Base-by-base conservation (phyloP, 2,329 filamentous ascomycete genomes). In the Fusarium equiseti region DNA sequence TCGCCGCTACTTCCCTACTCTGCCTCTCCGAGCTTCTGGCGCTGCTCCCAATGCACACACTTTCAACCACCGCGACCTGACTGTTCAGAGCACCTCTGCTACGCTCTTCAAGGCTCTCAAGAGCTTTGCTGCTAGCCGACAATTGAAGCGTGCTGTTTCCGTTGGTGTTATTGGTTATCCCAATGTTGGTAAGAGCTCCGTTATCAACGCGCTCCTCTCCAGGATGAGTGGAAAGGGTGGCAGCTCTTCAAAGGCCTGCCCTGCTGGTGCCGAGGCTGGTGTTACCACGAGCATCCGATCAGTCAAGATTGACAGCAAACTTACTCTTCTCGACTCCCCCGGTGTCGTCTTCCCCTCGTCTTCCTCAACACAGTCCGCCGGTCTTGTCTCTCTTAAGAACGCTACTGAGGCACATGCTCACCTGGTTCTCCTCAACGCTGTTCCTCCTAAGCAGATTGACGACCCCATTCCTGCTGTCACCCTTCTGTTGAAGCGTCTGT, bases 81-180 rank as follows among this genome's bases (percentile, higher is more conserved):
- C 93, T 8, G 91, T 95, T 52, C 92, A 95, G 81, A 93, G 89
- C 79, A 98, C 95, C 15, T 94, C 94, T 8, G 87, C 92, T 56
- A 90, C 93, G 0, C 88, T 98, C 12, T 94, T 98, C 85, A 93
- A 91, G 75, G 93, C 95, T 1, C 88, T 98, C 66, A 98, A 98
- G 85, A 91, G 93, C 45, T 98, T 92, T 78, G 93, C 95, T 12
- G 91, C 93, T 62, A 88, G 88, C 66, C 92, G 92, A 75, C 91
- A 97, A 79, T 85, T 98, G 73, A 97, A 97, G 86, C 91, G 95
- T 59, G 91, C 94, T 56, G 90, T 97, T 75, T 95, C 93, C 22
- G 95, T 98, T 66, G 95, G 95, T 71, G 93, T 98, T 68, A 97
- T 98, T 74, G 95, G 95, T 29, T 98, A 97, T 80, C 95, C 95